A percentile compares a stretch with the other conserved stretches of the same genome.
phyloP scores from a whole-genome alignment of 768 basidiomycete genomes.

The Xanthoconium stramineum region DNA sequence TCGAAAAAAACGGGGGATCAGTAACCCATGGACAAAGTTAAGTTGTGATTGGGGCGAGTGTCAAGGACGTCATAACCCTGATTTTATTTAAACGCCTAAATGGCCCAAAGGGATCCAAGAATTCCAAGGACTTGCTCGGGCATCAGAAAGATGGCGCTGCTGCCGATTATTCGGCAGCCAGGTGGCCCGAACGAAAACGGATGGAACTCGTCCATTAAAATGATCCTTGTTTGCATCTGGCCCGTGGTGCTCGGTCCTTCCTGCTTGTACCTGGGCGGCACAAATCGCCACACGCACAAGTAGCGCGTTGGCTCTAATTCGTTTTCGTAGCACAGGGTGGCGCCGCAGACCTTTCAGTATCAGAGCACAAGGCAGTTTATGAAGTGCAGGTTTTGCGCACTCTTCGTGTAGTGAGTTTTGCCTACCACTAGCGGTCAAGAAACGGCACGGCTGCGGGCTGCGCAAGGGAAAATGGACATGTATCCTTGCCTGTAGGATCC shows the following conservation, averaged over 20 bases:
- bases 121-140: constrained; percentile 1
- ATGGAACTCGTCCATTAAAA: constrained; percentile 3
- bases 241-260: constrained; percentile 14
- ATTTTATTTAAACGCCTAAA: constrained; percentile 13
- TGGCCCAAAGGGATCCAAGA: constrained; percentile 5
- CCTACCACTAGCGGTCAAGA: constrained; percentile 5
- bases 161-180: constrained; percentile 14
- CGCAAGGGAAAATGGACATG: constrained; percentile 18
- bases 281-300: constrained; percentile 12
- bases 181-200: not conserved
- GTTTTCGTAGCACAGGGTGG: constrained; percentile 8
- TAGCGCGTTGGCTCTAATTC: constrained; percentile 2
- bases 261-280: constrained; percentile 2
- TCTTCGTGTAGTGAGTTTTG: not conserved
- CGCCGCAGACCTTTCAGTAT: constrained; percentile 8
- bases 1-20: constrained; percentile 4
- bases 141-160: not conserved
- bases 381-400: constrained; percentile 14
- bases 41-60: constrained; percentile 13
- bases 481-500: constrained; percentile 7
- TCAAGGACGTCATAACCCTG: constrained; percentile 28
- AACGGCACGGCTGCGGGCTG: constrained; percentile 12
- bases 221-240: not conserved
- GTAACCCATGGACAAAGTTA: constrained; percentile 23
- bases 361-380: constrained; percentile 1